Percentiles rank a stretch among this genome's conserved stretches.
Conservation (phyloP, 176 grass and related monocot species). For the Juncus effusus region DNA sequence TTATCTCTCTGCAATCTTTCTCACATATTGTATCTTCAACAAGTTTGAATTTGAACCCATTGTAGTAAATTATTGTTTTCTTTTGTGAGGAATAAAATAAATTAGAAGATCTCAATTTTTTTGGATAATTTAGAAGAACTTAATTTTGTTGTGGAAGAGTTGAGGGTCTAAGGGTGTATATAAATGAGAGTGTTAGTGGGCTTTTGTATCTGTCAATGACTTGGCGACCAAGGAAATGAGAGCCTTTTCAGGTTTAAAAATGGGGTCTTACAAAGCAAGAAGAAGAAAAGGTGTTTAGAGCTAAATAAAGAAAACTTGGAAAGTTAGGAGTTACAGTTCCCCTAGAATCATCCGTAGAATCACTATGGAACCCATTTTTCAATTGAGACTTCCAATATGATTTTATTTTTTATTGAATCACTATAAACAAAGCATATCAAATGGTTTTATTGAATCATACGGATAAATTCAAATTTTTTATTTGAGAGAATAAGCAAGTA, state of each 20-base stretch:
- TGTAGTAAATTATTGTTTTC: too few species aligned
- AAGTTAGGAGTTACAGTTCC: background rate
- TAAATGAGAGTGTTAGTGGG: background rate
- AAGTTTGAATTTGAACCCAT: too few species aligned
- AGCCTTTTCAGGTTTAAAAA: constrained; percentile 7
- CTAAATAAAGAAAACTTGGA: constrained; percentile 18
- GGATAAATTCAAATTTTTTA: too few species aligned
- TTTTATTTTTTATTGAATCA: too few species aligned
- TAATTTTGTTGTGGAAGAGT: background rate
- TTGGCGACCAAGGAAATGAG: constrained; percentile 22
- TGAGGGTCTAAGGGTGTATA: constrained; percentile 13
- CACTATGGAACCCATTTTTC: background rate
- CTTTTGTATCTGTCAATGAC: constrained; percentile 19
- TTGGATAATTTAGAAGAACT: too few species aligned
- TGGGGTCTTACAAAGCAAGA: constrained; percentile 16
- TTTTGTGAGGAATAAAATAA: too few species aligned
- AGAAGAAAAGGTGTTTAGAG: constrained; percentile 15
- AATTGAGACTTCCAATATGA: too few species aligned
- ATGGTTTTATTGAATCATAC: too few species aligned
- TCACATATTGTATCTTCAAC: constrained; percentile 17
- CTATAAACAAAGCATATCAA: too few species aligned
- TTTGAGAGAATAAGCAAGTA: too few species aligned
- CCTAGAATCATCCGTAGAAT: constrained; percentile 14
- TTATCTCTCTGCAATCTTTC: constrained; percentile 64
- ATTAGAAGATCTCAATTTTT: too few species aligned